phyloP scores from a whole-genome alignment of 2,329 filamentous ascomycete species.

The Rutstroemia sydowiana region DNA sequence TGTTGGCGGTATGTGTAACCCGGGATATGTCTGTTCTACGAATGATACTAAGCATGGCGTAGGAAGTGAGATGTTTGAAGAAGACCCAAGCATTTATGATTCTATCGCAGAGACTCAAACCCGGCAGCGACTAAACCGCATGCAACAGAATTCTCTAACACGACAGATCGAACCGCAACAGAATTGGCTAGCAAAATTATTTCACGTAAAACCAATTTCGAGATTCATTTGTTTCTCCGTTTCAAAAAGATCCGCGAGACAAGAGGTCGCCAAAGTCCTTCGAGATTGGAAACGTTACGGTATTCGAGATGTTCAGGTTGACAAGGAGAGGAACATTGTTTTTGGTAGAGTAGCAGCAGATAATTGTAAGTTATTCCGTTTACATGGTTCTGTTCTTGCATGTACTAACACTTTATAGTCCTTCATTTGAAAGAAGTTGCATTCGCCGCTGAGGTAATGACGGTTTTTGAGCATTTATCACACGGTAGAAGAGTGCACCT shows the following conservation, averaged over 20 bases:
- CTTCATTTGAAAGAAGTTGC: slow-evolving; percentile 80
- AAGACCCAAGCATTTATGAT: slow-evolving; percentile 20
- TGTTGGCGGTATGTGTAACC: slow-evolving; percentile 22
- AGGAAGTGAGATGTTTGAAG: slow-evolving; percentile 25
- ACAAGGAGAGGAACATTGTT: slow-evolving; percentile 72
- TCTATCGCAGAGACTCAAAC: slow-evolving; percentile 19
- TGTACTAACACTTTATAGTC: slow-evolving; percentile 40
- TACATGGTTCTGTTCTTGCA: background rate
- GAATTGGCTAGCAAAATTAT: slow-evolving; percentile 83
- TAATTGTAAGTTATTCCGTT: slow-evolving; percentile 59
- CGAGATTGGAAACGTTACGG: slow-evolving; percentile 55
- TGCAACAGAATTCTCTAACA: slow-evolving; percentile 5
- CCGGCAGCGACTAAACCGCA: slow-evolving; percentile 13
- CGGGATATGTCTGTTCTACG: background rate
- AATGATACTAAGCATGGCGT: background rate
- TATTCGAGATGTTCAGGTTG: slow-evolving; percentile 70
- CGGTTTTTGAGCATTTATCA: slow-evolving; percentile 50
- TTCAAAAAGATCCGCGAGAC: slow-evolving; percentile 64
- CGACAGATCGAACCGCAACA: slow-evolving; percentile 58
- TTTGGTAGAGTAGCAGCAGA: slow-evolving; percentile 67
- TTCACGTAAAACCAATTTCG: slow-evolving; percentile 79
- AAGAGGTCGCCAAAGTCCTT: slow-evolving; percentile 68
- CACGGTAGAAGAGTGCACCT: slow-evolving; percentile 70
- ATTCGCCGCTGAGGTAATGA: slow-evolving; percentile 82
- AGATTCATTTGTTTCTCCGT: slow-evolving; percentile 69